Conservation (phyloP, 441 rosid species). For the Lepidium campestre region DNA sequence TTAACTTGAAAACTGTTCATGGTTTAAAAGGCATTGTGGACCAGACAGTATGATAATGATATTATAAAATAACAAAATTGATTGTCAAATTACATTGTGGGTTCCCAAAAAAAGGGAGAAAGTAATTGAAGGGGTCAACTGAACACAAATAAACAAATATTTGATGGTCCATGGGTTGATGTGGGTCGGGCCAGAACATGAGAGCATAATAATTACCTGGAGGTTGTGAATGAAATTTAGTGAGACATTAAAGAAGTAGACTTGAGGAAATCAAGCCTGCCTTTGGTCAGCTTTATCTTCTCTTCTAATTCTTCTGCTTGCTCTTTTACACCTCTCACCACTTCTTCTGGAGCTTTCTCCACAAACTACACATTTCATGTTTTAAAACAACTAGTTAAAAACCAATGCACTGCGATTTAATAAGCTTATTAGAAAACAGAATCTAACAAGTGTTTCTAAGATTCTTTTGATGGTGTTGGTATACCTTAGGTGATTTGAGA, state of each 20-base stretch:
- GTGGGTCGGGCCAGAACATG: not conserved
- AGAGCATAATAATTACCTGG: not conserved
- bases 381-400: not conserved
- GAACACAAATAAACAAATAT: not conserved
- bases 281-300: conserved; percentile 74
- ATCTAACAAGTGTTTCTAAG: not conserved
- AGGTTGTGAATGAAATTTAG: conserved; percentile 21
- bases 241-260: conserved; percentile 54
- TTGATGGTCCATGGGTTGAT: conserved; percentile 7
- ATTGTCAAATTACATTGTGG: not conserved
- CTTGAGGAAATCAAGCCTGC: conserved; percentile 68
- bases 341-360: conserved; percentile 81
- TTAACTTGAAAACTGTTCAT: conserved; percentile 3
- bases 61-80: too few relatives aligned
- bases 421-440: not conserved
- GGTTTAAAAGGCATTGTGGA: conserved; percentile 12
- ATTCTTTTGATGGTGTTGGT: not conserved
- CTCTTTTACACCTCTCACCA: conserved; percentile 70
- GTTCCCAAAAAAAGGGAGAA: not conserved
- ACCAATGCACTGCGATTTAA: not conserved
- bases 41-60: conserved; percentile 1
- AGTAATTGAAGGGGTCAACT: not conserved
- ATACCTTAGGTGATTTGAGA: conserved; percentile 70
- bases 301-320: conserved; percentile 87
- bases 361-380: conserved; percentile 53